Evolutionary conservation across 164 flowering plant genomes (phyloP), one percentile per base, ranked within the genome.

Genomic region (Annona squamosa): DNA sequence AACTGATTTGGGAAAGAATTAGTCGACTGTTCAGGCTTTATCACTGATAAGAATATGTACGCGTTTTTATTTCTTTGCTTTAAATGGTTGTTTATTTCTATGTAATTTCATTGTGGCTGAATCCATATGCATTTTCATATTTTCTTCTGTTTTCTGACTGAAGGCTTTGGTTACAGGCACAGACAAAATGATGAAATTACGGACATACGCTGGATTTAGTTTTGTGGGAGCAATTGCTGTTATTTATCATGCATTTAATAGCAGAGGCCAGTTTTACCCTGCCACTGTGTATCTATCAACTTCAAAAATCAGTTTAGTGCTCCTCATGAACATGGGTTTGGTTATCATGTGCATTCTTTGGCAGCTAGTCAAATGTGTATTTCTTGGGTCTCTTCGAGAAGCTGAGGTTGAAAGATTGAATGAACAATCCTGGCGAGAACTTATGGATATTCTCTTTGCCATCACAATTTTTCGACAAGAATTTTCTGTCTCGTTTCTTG

Each of bases 371-470:
- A 92, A 93, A 77, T 67, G 76, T 44, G 46, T 96, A 46, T 96
- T 96, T 79, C 93, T 96, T 12, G 99, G 99, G 3, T 59, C 88
- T 1, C 92, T 96, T 1, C 85, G 99, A 41, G 99, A 96, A 77
- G 99, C 98, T 0, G 98, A 96, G 85, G 92, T 93, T n/a, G 99
- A 96, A 87, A 87, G 99, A 82, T 77, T 96, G 75, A 93, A 93
- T 77, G 99, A 96, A 84, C 99, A 96, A 78, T 85, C 97, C 2
- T 92, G 98, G 98, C 87, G 97, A 77, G 99, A 96, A 82, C 85
- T 96, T 2, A 96, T 96, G 99, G 99, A 96, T 75, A 91, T 96
- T 19, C 92, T 93, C 56, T 96, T 93, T 82, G 97, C 97, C 0
- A 91, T 96, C 64, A 93, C 99, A 46, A 96, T 96, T 72, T 96